These are phyloP conservation scores for Phaeotremella fagi DNA, from an alignment of 768 basidiomycete species.

Conservation along the genomic window DNA sequence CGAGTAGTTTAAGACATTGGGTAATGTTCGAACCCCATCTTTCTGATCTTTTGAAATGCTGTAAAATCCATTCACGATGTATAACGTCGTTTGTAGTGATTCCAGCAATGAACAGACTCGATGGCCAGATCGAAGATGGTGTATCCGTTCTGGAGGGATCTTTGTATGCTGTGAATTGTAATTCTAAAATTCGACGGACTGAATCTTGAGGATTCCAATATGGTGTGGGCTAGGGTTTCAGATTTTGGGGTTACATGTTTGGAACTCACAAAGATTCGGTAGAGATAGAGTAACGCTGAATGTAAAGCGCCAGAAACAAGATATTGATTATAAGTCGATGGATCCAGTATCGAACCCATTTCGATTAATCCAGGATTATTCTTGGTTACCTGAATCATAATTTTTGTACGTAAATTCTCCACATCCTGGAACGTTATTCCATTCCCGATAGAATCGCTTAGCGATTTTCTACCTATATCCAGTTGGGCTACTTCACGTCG, in stretches of 20 bases:
- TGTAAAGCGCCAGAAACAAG: not conserved
- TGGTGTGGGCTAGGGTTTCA: not conserved
- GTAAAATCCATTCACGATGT: not conserved
- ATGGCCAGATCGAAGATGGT: slow-evolving; percentile 4
- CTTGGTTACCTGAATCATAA: not conserved
- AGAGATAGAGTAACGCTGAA: slow-evolving; percentile 1
- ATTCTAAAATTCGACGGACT: not conserved
- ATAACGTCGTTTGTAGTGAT: not conserved
- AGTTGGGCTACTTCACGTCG: not conserved
- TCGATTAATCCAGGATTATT: not conserved
- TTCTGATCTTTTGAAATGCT: not conserved
- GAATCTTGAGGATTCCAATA: not conserved
- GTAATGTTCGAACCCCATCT: not conserved
- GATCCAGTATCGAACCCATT: not conserved
- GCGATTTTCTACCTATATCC: too few relatives aligned
- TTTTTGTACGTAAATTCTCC: not conserved
- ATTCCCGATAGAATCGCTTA: too few relatives aligned
- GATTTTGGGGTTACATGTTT: not conserved
- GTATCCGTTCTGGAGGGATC: slow-evolving; percentile 1
- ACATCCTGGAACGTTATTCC: not conserved
- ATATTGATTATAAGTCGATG: slow-evolving; percentile 2
- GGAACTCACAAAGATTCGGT: not conserved
- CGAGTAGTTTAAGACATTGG: not conserved
- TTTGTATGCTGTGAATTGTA: not conserved
- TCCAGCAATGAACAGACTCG: not conserved